Conservation (phyloP, 208 protist species). For the Wallacemonas sp. region DNA sequence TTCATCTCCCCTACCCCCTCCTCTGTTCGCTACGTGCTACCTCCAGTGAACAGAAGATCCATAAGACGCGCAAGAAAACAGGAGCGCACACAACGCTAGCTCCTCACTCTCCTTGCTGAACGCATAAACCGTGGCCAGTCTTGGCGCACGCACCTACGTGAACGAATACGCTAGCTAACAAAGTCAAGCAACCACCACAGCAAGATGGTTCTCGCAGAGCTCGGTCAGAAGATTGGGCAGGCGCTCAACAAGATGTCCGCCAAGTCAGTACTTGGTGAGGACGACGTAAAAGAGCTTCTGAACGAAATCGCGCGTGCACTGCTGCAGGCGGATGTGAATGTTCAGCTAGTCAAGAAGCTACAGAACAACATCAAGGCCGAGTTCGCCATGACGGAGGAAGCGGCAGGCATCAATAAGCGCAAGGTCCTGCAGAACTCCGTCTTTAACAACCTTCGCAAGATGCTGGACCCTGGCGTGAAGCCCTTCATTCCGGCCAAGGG, state of each 20-base stretch:
- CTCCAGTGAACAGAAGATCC: too few species aligned
- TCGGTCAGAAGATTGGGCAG: constrained; percentile 91
- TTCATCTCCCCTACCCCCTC: too few species aligned
- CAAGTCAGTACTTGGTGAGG: constrained; percentile 93
- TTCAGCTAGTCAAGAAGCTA: constrained; percentile 93
- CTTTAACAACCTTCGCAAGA: constrained; percentile 94
- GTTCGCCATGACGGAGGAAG: constrained; percentile 93
- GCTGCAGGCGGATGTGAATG: constrained; percentile 96
- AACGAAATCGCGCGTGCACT: constrained; percentile 96
- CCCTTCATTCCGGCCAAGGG: constrained; percentile 96
- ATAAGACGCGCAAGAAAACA: too few species aligned
- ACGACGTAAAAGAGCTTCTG: constrained; percentile 94
- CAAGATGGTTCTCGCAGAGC: constrained; percentile 95
- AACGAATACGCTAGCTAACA: too few species aligned
- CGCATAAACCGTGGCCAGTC: too few species aligned
- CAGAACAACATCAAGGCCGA: constrained; percentile 92
- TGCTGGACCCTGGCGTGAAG: constrained; percentile 96
- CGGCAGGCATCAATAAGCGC: constrained; percentile 95
- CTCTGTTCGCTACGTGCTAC: too few species aligned
- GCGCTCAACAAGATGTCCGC: constrained; percentile 92
- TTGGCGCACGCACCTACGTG: too few species aligned
- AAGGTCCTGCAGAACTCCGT: constrained; percentile 96
- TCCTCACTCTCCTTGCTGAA: too few species aligned
- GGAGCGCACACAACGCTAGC: too few species aligned
- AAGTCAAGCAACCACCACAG: constrained; percentile 1